Base-by-base conservation (phyloP, 1,284 basidiomycete species). In the Moesziomyces antarcticus region DNA sequence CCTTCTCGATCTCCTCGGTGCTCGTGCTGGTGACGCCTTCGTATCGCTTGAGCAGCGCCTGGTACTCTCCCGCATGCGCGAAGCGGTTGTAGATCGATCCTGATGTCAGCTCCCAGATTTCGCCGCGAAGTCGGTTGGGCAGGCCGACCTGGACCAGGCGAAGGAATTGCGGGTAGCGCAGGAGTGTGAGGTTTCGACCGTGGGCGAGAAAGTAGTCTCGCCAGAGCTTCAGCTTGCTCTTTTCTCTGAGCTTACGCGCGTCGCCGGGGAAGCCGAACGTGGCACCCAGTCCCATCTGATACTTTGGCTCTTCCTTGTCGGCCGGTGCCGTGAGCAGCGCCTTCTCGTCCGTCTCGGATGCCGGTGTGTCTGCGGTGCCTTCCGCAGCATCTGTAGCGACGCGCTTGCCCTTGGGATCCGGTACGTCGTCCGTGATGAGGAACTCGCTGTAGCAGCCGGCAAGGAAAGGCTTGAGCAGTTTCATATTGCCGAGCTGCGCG, bases 1-100 rank as follows among this genome's bases (percentile, higher is more conserved):
- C 97, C 85, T 99, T 99, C 86, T 99, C 97, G 51, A 99, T 99
- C 84, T 99, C 97, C 84, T 99, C 97, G 0, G 96, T 97, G 78
- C 93, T 94, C 9, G 92, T 92, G 54, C 89, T 94, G 22, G 89
- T 90, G 63, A 91, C 88, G 13, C 93, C 94, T 58, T 88, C 88
- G 84, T 96, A 91, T 55, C 93, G 90, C 53, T 90, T 88, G 9
- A 97, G 85, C 27, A 98, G 87, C 5, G 88, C 87, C n/a, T 90
- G 87, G 84, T 97, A 99, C 73, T 90, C 88, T 20, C 94, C 92
- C 1, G 92, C 93, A 73, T 97, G 91, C 47, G 90, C 88, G 79
- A 93, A 94, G 11, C 97, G 93, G 25, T 97, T 89, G 84, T 91
- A 78, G 61, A 98, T 88, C 1, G 95, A 97, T 1, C 97, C 97